Evolutionary conservation across 805 yeast species (phyloP).

Genomic region (Pichia sporocuriosa): DNA sequence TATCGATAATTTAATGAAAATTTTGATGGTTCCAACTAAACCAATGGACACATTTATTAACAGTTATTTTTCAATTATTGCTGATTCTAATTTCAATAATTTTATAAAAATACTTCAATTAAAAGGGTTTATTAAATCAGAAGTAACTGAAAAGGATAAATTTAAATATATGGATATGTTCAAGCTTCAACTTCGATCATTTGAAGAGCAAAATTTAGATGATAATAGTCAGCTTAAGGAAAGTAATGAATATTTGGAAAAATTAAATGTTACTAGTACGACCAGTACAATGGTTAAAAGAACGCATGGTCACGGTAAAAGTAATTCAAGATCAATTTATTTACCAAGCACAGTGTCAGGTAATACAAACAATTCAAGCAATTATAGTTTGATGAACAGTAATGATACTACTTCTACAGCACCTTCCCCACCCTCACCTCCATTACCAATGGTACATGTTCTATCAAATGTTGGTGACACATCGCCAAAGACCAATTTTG

Average conservation of each 20-base stretch:
- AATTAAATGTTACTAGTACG: constrained; percentile 15
- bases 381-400: background rate
- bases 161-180: constrained; percentile 35
- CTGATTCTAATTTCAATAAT: constrained; percentile 56
- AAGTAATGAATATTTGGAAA: constrained; percentile 24
- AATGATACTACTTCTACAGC: constrained; percentile 14
- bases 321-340: constrained; percentile 12
- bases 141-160: constrained; percentile 31
- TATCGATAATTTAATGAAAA: constrained; percentile 61
- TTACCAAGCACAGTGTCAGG: constrained; percentile 13
- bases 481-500: constrained; percentile 10
- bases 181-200: constrained; percentile 31
- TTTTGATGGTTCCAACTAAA: constrained; percentile 54
- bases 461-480: background rate
- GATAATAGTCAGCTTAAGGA: constrained; percentile 25
- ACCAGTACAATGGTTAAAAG: background rate
- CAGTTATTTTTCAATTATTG: constrained; percentile 58
- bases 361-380: background rate
- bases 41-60: constrained; percentile 61
- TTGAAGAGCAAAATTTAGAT: constrained; percentile 20
- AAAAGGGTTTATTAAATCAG: constrained; percentile 40
- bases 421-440: constrained; percentile 10
- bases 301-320: constrained; percentile 9
- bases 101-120: constrained; percentile 58
- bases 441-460: background rate